A percentile compares a stretch with the other conserved stretches of the same genome.
These are phyloP conservation scores for Diaporthe destruens DNA, from an alignment of 2,329 filamentous ascomycete species.

Conservation along the genomic window DNA sequence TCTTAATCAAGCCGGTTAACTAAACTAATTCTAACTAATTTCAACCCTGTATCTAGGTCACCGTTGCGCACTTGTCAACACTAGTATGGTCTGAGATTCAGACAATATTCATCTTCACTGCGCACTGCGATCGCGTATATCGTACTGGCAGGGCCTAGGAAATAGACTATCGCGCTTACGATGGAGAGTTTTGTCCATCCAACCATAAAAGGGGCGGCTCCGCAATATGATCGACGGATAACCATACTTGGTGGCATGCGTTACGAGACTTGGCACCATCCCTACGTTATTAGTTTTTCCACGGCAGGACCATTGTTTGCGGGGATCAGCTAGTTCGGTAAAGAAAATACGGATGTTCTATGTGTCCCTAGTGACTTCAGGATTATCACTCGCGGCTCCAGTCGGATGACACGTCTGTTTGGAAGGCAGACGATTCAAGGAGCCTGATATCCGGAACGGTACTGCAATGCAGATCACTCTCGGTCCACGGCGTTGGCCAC, in stretches of 20 bases:
- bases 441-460: neutral
- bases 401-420: neutral
- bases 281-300: neutral
- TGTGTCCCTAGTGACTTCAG: no score
- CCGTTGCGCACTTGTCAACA: no score
- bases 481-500: no score
- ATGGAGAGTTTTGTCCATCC: neutral
- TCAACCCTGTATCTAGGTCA: no score
- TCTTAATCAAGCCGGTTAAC: no score
- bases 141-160: neutral
- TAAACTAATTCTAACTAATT: no score
- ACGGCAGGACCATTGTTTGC: neutral
- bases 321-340: neutral
- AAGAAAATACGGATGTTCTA: neutral
- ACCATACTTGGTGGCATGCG: slow-evolving; percentile 7
- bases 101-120: neutral
- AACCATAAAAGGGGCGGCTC: slow-evolving; percentile 23
- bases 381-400: neutral
- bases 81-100: neutral
- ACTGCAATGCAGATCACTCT: neutral
- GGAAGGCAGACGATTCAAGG: neutral
- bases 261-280: slow-evolving; percentile 15
- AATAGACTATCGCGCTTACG: neutral
- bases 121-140: no score
- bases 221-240: slow-evolving; percentile 26